Evolutionary conservation across 768 basidiomycete genomes (phyloP), one percentile per base, ranked within the genome.

Genomic region (Trametes villosa): DNA sequence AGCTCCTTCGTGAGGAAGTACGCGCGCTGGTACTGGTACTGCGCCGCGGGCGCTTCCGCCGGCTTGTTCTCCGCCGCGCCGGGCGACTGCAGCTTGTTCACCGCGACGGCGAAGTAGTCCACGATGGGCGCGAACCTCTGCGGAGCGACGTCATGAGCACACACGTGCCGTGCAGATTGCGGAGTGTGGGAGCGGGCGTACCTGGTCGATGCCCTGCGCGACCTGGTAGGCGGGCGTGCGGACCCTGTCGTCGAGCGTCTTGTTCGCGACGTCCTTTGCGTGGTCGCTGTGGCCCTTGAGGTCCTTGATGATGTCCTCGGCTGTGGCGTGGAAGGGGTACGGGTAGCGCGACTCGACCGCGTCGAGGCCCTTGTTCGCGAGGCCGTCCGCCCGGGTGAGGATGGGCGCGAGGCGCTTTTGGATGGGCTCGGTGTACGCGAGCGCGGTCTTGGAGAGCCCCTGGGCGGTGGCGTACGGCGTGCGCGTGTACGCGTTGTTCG

Each of bases 1-100:
- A 91, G 77, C 41, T 83, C 83, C 66, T 79, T 82, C 31, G 89
- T 87, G 51, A 94, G 81, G 36, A 79, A 78, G 62, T 83, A 78
- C 46, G 83, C 89, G 47, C 91, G 89, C 70, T 91, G 89, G 68
- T 91, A 90, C 75, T 93, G 92, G 66, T 85, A 90, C 71, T 89
- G 83, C 45, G 86, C 82, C 12, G 80, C 77, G 12, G 82, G 75
- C 6, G 77, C 76, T 30, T 83, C 76, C 8, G 79, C 71, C 18
- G 77, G 78, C 33, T 81, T 79, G 48, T n/a, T n/a, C n/a, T 84
- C 82, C 46, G 77, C 75, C 46, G 73, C 77, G 71, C 83, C 82
- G 54, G 81, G 72, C 40, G 67, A 50, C 49, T 75, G 65, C 17
- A 77, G 62, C 60, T 72, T 70, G 41, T 71, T 66, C 48, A 88